These are phyloP conservation scores for Daedaleopsis sinensis DNA, from an alignment of 768 basidiomycete species.

Conservation along the genomic window DNA sequence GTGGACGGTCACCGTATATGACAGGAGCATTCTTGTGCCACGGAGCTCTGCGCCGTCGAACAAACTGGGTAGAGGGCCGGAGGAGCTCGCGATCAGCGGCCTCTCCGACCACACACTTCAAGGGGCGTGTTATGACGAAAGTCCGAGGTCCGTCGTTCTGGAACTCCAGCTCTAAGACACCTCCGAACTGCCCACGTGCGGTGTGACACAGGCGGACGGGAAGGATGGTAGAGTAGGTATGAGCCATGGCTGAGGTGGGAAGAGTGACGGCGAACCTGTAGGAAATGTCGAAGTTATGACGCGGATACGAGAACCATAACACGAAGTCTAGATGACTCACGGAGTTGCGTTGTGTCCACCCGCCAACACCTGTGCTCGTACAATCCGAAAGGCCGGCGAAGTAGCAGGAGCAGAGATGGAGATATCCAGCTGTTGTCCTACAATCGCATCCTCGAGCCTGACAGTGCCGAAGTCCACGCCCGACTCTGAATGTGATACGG, in stretches of 20 bases:
- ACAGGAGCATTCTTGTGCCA: conserved; percentile 19
- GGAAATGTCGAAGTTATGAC: not conserved
- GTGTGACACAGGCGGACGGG: conserved; percentile 36
- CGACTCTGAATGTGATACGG: not conserved
- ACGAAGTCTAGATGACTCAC: not conserved
- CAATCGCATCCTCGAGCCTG: not conserved
- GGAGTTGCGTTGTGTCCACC: not conserved
- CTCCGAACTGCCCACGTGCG: conserved; percentile 48
- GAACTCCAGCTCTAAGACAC: conserved; percentile 55
- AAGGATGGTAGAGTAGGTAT: conserved; percentile 15
- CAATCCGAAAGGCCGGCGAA: not conserved
- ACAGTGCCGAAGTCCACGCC: not conserved
- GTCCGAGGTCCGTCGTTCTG: conserved; percentile 28
- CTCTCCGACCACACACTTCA: conserved; percentile 52
- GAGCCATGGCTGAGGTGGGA: not conserved
- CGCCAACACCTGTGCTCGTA: not conserved
- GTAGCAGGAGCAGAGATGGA: not conserved
- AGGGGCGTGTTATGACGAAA: conserved; percentile 34
- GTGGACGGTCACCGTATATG: conserved; percentile 33
- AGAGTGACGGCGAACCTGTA: not conserved
- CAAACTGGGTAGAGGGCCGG: conserved; percentile 48
- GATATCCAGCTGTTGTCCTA: not conserved
- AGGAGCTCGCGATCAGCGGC: conserved; percentile 51
- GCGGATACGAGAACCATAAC: too few relatives aligned
- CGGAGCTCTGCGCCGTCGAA: conserved; percentile 21